Conservation (phyloP, 495 filamentous ascomycete genomes). For the Aspergillus taichungensis region DNA sequence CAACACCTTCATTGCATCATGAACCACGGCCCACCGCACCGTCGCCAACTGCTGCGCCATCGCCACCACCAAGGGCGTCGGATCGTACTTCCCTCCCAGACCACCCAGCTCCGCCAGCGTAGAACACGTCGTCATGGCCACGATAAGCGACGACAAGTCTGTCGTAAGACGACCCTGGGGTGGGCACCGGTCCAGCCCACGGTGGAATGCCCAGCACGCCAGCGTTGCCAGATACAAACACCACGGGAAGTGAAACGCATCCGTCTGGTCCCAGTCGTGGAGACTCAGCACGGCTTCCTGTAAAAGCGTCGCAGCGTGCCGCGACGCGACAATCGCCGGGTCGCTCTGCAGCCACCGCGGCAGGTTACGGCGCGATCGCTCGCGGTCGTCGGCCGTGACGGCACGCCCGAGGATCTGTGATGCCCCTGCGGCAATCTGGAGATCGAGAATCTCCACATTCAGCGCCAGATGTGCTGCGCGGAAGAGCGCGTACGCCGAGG, state of each 20-base stretch:
- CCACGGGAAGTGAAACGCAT: constrained; percentile 49
- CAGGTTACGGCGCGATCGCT: constrained; percentile 33
- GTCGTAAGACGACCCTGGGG: constrained; percentile 7
- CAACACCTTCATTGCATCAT: constrained; percentile 47
- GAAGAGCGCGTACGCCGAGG: constrained; percentile 38
- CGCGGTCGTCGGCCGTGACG: constrained; percentile 36
- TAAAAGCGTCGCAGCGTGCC: constrained; percentile 39
- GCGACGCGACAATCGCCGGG: constrained; percentile 27
- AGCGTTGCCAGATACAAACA: constrained; percentile 47
- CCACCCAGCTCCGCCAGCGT: constrained; percentile 17
- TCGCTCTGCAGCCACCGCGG: constrained; percentile 31
- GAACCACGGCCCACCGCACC: constrained; percentile 48
- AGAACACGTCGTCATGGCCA: constrained; percentile 28
- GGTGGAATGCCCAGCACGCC: constrained; percentile 43
- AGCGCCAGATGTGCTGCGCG: constrained; percentile 43
- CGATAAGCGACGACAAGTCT: constrained; percentile 26
- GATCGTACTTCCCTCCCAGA: constrained; percentile 23
- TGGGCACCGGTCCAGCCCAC: constrained; percentile 10
- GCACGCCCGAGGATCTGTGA: constrained; percentile 40
- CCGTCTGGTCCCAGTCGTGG: constrained; percentile 40
- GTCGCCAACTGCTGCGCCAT: constrained; percentile 45
- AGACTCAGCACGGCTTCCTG: constrained; percentile 38
- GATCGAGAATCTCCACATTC: constrained; percentile 43
- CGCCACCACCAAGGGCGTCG: constrained; percentile 28
- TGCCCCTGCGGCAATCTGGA: constrained; percentile 48